Evolutionary conservation across 257 asterid genomes (phyloP).

Genomic region (Penstemon davidsonii): DNA sequence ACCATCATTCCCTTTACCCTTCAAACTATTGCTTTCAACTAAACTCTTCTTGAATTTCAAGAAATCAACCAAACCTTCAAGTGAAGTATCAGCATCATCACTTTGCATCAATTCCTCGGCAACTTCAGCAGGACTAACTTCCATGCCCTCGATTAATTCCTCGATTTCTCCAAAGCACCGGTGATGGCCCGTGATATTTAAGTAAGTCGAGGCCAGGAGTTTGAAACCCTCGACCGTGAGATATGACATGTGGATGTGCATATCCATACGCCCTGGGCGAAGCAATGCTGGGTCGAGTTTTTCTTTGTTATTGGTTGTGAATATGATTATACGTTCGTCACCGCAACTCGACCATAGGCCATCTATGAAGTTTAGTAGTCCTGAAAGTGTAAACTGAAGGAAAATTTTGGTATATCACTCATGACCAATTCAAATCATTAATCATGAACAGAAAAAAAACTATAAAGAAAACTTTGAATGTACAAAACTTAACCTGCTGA

Average conservation of each 20-base stretch:
- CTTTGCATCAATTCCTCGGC: slow-evolving; percentile 77
- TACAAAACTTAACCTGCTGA: slow-evolving; percentile 23
- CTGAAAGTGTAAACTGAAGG: slow-evolving; percentile 60
- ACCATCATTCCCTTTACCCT: not conserved
- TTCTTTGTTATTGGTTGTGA: slow-evolving; percentile 76
- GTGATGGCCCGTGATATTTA: slow-evolving; percentile 32
- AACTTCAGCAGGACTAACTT: slow-evolving; percentile 71
- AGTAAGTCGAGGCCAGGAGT: slow-evolving; percentile 55
- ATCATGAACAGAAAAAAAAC: no score
- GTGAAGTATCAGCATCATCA: slow-evolving; percentile 52
- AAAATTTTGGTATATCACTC: not conserved
- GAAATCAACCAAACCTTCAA: slow-evolving; percentile 43
- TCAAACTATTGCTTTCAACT: not conserved
- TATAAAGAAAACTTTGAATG: no score
- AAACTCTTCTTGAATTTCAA: slow-evolving; percentile 38
- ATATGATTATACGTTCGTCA: slow-evolving; percentile 64
- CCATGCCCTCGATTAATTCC: slow-evolving; percentile 36
- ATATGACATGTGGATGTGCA: slow-evolving; percentile 78
- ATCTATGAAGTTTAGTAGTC: slow-evolving; percentile 72
- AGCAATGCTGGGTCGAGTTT: slow-evolving; percentile 75
- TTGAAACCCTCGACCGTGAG: slow-evolving; percentile 57
- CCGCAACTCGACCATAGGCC: slow-evolving; percentile 90
- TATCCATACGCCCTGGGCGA: slow-evolving; percentile 86
- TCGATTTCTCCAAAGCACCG: slow-evolving; percentile 38
- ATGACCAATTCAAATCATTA: no score